phyloP scores from a whole-genome alignment of 1,284 basidiomycete genomes.

The Mycena sp. region DNA sequence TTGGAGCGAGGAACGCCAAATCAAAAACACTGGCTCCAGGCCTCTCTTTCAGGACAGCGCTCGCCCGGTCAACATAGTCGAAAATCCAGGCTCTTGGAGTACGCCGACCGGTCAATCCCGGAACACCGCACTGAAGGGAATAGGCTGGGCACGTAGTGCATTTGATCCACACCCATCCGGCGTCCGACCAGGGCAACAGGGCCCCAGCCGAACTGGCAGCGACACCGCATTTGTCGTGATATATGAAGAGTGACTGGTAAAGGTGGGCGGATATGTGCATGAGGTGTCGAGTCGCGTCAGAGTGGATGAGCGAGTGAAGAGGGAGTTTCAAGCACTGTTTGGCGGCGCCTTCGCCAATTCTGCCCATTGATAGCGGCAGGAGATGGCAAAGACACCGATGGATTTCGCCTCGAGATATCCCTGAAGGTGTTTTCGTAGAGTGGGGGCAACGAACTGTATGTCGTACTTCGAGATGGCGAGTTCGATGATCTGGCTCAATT shows the following conservation, averaged over 20 bases:
- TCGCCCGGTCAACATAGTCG: not conserved
- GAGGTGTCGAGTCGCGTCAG: not conserved
- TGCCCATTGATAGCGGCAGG: conserved; percentile 55
- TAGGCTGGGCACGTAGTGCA: not conserved
- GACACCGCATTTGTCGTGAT: not conserved
- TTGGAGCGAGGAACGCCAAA: not conserved
- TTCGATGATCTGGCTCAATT: no score
- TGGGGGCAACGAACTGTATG: not conserved
- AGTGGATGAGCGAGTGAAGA: not conserved
- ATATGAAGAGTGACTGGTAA: not conserved
- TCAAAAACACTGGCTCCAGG: not conserved
- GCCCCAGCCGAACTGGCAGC: not conserved
- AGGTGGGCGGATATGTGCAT: not conserved
- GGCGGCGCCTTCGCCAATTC: conserved; percentile 54
- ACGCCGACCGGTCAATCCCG: not conserved
- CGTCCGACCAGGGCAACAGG: not conserved
- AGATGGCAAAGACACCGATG: conserved; percentile 62
- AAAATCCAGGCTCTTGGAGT: conserved; percentile 4
- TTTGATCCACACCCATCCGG: not conserved
- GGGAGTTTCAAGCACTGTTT: conserved; percentile 33
- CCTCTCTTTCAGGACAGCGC: not conserved
- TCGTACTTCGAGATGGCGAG: not conserved
- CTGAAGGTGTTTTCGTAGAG: not conserved
- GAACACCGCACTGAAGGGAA: not conserved
- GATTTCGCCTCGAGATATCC: conserved; percentile 49